Base-by-base conservation (phyloP, 495 filamentous ascomycete species). In the Xylaria nigripes region DNA sequence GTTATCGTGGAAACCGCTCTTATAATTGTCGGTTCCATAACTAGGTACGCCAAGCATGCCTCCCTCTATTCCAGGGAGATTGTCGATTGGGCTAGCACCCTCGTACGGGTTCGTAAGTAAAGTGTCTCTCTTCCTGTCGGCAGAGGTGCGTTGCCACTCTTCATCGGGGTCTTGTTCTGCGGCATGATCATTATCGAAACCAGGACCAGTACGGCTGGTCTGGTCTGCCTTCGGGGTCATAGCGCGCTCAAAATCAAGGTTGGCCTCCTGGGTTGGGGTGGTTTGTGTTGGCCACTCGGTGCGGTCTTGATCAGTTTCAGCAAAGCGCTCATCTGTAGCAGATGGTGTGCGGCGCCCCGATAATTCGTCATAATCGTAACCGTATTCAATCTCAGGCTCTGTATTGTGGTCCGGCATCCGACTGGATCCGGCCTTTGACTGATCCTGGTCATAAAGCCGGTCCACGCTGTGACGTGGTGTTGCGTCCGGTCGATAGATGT, bases 391-490 rank as follows among this genome's bases (percentile, higher is more conserved):
- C 53, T 90, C 87, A 0, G 81, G 86, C 72, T 89, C 75, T 6
- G 81, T 81, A 63, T 86, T 71, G 36, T 80, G 64, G 58, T 79
- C 76, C 13, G 85, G 85, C 43, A 89, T 54, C 53, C 81, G 79
- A 66, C 73, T 90, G 19, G 83, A 76, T 22, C 71, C 76, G 70
- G 91, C 64, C 54, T 76, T 73, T 16, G 78, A 73, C 0, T 76
- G 69, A 12, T 81, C 69, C 18, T 85, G 77, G 18, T 83, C 78
- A 25, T 78, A 70, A 19, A 86, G 82, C 43, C 80, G 75, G 41
- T 87, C 81, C 30, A 88, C 72, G 61, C 87, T 91, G 55, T 87
- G 86, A n/a, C 80, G 81, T n/a, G 87, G 86, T 10, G 87, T 89
- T 22, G 77, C 76, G 19, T 78, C 76, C n/a, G 76, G 73, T 43